Base-by-base conservation (phyloP, 257 asterid species). In the Henckelia pumila region DNA sequence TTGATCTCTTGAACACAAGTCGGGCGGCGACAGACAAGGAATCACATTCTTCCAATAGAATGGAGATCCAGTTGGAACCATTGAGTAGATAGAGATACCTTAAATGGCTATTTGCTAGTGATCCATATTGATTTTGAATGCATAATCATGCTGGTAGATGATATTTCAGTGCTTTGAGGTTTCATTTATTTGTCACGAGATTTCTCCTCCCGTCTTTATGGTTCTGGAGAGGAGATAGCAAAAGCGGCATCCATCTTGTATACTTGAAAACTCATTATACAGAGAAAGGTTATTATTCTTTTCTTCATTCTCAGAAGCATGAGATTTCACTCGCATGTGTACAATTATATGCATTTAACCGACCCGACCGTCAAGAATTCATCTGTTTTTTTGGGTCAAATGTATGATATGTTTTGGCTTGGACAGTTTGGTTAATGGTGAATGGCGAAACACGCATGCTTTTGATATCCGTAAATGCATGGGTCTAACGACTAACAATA, bases 51-150 rank as follows among this genome's bases (percentile, higher is more conserved):
- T 77, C 89, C 0, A 85, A 74, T 24, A 82, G 91, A 79, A 90
- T 86, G 98, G 97, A 90, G 84, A 78, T 93, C 78, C 99, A 93
- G 77, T 84, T 93, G 68, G 99, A 90, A 81, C 89, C 97, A 7
- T 64, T 90, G 73, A 66, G 75, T 81, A 86, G 93, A 74, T 87
- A 84, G 85, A 71, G 76, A 64, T 71, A 35, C 59, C 16, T 56
- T 26, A 17, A 13, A 22, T 66, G 65, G 75, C 64, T 67, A 24
- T 66, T 63, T 69, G 24, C 52, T 63, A 30, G 67, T 66, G 37
- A 73, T 37, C 61, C 4, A 65, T 67, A 60, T 60, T 69, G 72
- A 70, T 71, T 71, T 72, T 61, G 37, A 65, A 76, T 63, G 60
- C 68, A 68, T 21, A 60, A 7, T 22, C 67, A 37, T 76, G 75